Percentiles rank a stretch among this genome's conserved stretches.
These are phyloP conservation scores for Fonsecaea erecta DNA, from an alignment of 2,329 filamentous ascomycete genomes.

Conservation along the genomic window DNA sequence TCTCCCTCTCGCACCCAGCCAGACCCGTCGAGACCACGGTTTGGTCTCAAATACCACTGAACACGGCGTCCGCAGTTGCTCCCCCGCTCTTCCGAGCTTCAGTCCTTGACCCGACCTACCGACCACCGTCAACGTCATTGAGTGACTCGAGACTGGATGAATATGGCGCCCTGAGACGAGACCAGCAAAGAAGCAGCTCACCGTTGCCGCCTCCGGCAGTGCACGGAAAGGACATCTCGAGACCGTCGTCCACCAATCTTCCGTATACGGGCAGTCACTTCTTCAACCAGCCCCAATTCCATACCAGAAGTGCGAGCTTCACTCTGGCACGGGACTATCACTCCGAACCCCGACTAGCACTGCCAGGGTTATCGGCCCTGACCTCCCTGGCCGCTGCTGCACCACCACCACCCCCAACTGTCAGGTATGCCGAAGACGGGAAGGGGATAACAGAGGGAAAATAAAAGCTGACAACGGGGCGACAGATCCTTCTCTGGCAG, in stretches of 20 bases:
- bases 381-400: slow-evolving; percentile 61
- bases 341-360: slow-evolving; percentile 42
- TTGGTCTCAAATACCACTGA: slow-evolving; percentile 43
- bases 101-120: slow-evolving; percentile 55
- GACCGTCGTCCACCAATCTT: slow-evolving; percentile 59
- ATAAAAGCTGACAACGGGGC: slow-evolving; percentile 3
- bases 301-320: slow-evolving; percentile 48
- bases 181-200: slow-evolving; percentile 50
- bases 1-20: background rate
- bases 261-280: slow-evolving; percentile 48
- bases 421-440: slow-evolving; percentile 51
- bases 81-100: slow-evolving; percentile 63
- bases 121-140: slow-evolving; percentile 51
- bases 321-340: slow-evolving; percentile 40
- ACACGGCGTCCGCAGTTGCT: slow-evolving; percentile 64
- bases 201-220: slow-evolving; percentile 50
- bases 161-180: slow-evolving; percentile 46
- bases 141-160: slow-evolving; percentile 53
- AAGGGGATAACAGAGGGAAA: background rate
- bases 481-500: slow-evolving; percentile 57
- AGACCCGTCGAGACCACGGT: slow-evolving; percentile 35
- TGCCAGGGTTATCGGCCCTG: slow-evolving; percentile 64
- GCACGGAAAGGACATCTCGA: slow-evolving; percentile 56
- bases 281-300: slow-evolving; percentile 44
- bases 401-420: slow-evolving; percentile 58